phyloP scores from a whole-genome alignment of 2,329 filamentous ascomycete species.

The Aspergillus felis region DNA sequence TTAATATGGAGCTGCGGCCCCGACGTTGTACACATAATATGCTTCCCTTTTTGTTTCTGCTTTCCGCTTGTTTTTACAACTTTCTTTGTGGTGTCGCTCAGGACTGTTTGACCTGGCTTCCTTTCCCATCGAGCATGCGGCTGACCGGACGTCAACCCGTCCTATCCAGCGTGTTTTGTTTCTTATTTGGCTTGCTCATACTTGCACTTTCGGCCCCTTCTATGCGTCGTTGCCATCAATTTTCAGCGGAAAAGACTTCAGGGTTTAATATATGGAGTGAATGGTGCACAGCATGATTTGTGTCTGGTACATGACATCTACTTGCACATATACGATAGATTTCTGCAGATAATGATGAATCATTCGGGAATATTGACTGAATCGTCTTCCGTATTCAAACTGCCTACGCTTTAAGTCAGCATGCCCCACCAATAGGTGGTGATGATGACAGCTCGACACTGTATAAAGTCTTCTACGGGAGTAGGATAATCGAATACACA shows the following conservation, averaged over 20 bases:
- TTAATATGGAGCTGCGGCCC: background rate
- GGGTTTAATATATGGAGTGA: background rate
- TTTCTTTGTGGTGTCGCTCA: background rate
- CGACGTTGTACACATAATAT: constrained; percentile 18
- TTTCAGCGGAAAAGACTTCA: background rate
- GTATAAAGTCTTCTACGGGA: background rate
- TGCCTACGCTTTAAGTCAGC: background rate
- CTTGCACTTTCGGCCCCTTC: background rate
- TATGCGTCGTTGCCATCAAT: background rate
- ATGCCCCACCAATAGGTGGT: background rate
- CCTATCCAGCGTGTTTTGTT: background rate
- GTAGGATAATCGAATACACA: background rate
- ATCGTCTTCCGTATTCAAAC: background rate
- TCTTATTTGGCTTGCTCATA: background rate
- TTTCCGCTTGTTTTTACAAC: background rate
- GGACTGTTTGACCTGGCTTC: background rate
- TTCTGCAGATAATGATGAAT: background rate
- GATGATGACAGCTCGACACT: background rate
- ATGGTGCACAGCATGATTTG: background rate
- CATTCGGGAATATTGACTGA: background rate
- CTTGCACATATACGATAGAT: background rate
- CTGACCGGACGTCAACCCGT: background rate
- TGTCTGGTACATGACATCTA: background rate
- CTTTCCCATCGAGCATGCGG: background rate
- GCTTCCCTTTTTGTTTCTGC: background rate